phyloP scores from a whole-genome alignment of 192 early-diverging fungal genomes.

The Coemansia sp. region DNA sequence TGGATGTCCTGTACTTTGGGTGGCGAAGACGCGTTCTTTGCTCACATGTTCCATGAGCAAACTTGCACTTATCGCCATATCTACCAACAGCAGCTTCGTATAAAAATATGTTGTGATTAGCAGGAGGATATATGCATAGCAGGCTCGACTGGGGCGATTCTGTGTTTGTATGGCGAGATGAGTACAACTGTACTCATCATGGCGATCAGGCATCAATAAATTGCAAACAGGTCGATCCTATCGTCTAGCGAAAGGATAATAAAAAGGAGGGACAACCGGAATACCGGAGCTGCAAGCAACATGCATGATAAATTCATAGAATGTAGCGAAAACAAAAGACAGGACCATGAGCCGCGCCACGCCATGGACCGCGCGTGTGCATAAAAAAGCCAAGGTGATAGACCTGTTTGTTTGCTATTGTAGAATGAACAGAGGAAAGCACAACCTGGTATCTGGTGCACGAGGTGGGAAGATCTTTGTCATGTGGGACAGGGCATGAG shows the following conservation, averaged over 20 bases:
- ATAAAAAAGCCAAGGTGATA: not conserved
- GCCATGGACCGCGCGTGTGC: not conserved
- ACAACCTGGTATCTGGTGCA: conserved; percentile 1
- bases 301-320: conserved; percentile 7
- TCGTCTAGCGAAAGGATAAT: not conserved
- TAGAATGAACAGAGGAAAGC: not conserved
- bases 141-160: not conserved
- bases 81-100: conserved; percentile 44
- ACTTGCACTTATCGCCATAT: conserved; percentile 93
- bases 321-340: not conserved
- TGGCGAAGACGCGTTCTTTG: conserved; percentile 82
- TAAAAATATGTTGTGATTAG: not conserved
- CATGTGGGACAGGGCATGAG: not conserved
- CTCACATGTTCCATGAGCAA: conserved; percentile 86
- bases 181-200: not conserved
- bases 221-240: not conserved
- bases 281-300: not conserved
- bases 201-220: not conserved
- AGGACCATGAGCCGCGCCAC: not conserved
- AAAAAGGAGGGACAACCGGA: conserved; percentile 3
- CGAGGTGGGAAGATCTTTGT: not conserved
- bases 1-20: conserved; percentile 93
- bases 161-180: not conserved
- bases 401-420: not conserved
- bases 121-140: not conserved